Evolutionary conservation across 1,284 basidiomycete genomes (phyloP).

Genomic region (Dichomitus squalens): DNA sequence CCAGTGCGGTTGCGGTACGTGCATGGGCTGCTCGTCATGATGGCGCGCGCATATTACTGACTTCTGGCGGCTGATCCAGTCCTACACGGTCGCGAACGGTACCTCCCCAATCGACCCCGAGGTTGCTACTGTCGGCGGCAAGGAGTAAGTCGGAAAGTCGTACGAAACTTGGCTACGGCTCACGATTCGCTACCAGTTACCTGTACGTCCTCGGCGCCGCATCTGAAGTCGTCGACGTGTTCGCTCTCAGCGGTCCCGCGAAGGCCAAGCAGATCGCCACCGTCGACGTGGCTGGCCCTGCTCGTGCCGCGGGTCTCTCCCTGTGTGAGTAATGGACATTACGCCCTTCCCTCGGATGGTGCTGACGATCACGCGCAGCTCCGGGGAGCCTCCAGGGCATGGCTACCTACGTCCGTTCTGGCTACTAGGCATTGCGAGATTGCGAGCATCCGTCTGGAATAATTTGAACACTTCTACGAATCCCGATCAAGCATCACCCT

Average conservation of each 20-base stretch:
- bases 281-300: conserved; percentile 41
- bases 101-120: conserved; percentile 33
- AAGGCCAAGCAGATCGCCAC: conserved; percentile 38
- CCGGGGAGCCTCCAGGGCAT: conserved; percentile 44
- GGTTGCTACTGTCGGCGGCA: conserved; percentile 30
- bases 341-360: background rate
- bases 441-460: too few species aligned
- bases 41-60: conserved; percentile 1
- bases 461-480: too few species aligned
- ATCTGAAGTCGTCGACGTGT: conserved; percentile 28
- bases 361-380: conserved; percentile 26
- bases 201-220: conserved; percentile 32
- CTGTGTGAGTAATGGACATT: conserved; percentile 33
- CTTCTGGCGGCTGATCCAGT: conserved; percentile 1
- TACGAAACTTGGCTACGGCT: background rate
- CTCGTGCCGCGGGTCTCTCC: conserved; percentile 37
- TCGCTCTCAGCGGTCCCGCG: conserved; percentile 29
- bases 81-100: conserved; percentile 27
- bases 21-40: conserved; percentile 12
- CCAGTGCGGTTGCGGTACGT: conserved; percentile 44
- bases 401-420: conserved; percentile 38
- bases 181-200: conserved; percentile 21
- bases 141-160: conserved; percentile 32
- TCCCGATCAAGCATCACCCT: too few species aligned
- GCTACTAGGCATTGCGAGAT: too few species aligned